These are phyloP conservation scores for Aurantiochytrium sp. DNA, from an alignment of 108 stramenopile genomes.

Conservation along the genomic window DNA sequence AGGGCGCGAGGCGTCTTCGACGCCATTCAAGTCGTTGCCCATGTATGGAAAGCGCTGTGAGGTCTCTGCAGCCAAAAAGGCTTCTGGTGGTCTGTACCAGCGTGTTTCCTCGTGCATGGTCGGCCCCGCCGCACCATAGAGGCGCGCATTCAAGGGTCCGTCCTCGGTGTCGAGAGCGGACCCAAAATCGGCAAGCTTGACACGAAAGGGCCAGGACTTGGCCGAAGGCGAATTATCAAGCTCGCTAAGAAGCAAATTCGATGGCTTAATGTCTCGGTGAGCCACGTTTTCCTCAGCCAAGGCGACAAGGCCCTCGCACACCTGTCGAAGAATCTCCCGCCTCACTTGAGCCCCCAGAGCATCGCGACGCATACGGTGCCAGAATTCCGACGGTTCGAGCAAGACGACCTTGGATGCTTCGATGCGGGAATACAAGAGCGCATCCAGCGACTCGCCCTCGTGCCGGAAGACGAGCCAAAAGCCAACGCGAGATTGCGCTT, in stretches of 20 bases:
- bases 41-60: not conserved
- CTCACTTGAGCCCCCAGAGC: not conserved
- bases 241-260: not conserved
- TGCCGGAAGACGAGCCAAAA: conserved; percentile 7
- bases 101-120: not conserved
- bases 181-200: not conserved
- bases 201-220: not conserved
- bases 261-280: conserved; percentile 1
- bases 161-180: not conserved
- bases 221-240: not conserved
- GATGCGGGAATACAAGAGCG: not conserved
- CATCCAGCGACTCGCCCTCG: not conserved
- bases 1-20: not conserved
- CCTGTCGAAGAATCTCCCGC: not conserved
- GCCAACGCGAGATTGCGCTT: not conserved
- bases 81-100: not conserved
- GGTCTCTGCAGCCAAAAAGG: not conserved
- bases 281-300: not conserved
- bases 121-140: not conserved
- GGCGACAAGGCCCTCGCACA: not conserved
- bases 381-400: not conserved
- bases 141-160: not conserved
- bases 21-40: not conserved
- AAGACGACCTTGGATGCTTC: not conserved
- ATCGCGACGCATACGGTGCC: conserved; percentile 12